These are phyloP conservation scores for Nannizziopsis arthrosporioides DNA, from an alignment of 2,329 filamentous ascomycete species.

Conservation along the genomic window DNA sequence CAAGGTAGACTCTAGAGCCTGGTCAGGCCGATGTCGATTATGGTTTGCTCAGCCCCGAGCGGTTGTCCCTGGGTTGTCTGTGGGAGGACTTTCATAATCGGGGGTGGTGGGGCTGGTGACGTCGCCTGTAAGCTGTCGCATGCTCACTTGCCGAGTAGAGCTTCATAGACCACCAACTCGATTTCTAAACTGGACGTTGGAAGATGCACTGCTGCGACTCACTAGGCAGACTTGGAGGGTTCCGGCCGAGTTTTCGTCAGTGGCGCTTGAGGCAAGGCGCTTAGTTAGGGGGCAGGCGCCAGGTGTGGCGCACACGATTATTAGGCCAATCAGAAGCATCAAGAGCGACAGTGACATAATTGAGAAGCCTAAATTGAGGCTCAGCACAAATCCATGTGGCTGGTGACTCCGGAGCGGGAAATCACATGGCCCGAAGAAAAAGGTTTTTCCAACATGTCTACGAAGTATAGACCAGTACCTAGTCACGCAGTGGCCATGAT, in stretches of 20 bases:
- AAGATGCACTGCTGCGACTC: constrained; percentile 37
- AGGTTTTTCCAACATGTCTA: neutral
- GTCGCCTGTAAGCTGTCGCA: no score
- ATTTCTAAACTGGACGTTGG: constrained; percentile 54
- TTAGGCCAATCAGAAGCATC: neutral
- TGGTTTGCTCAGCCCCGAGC: no score
- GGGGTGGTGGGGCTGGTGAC: no score
- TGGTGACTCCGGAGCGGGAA: neutral
- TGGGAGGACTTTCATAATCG: no score
- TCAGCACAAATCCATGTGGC: neutral
- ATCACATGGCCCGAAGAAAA: no score
- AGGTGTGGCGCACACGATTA: neutral
- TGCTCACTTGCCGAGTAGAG: no score
- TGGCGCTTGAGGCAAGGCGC: no score
- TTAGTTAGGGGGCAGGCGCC: neutral
- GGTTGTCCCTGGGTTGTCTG: constrained; percentile 28
- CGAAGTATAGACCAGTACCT: no score
- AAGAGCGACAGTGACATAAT: neutral
- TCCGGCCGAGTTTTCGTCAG: neutral
- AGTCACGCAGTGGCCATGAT: no score
- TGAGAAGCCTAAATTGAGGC: neutral
- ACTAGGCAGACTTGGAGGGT: constrained; percentile 32
- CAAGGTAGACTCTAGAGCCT: constrained; percentile 48
- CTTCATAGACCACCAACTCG: constrained; percentile 44
- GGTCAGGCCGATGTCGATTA: constrained; percentile 57